Base-by-base conservation (phyloP, 306 rosid species). In the Quercus parvula region DNA sequence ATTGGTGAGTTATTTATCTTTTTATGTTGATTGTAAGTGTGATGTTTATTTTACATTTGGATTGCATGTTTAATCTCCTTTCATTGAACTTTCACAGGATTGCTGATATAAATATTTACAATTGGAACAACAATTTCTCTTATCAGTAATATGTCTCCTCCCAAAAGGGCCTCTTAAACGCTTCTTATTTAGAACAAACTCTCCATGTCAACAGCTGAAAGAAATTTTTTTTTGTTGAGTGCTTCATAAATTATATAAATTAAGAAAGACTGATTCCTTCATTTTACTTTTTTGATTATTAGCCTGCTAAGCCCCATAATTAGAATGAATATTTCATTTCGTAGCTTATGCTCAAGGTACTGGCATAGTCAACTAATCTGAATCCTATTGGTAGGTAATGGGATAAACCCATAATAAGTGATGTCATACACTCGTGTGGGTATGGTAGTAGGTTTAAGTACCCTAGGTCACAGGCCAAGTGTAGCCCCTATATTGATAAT, bases 111-210 rank as follows among this genome's bases (percentile, higher is more conserved):
- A 49, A 51, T 83, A 33, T 56, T 76, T 20, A 9, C 80, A 64
- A 41, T 81, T 52, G 70, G 74, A 56, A 87, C 82, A 38, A 71
- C 78, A 10, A 5, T 61, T 78, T 76, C 86, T 75, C 92, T 93
- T 56, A 74, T 93, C 30, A 58, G 79, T 58, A 91, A 93, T 86
- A 93, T 91, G 97, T 86, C 89, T n/a, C 94, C 94, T 75, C 94
- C 96, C 72, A 91, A 79, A 85, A 89, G 85, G 71, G 75, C 90
- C 49, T 87, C 94, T 27, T 86, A 69, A 79, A 8, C 49, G 35
- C 35, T 79, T 49, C 6, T 56, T 18, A 18, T 15, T 6, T 24
- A 18, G 14, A 33, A 19, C 44, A 15, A 11, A 31, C 51, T 18
- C 49, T 66, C 41, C 22, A 6, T 31, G 71, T 18, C 41, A 71